Evolutionary conservation across 108 stramenopile species (phyloP).

Genomic region (Nannochloropsis oceanica): DNA sequence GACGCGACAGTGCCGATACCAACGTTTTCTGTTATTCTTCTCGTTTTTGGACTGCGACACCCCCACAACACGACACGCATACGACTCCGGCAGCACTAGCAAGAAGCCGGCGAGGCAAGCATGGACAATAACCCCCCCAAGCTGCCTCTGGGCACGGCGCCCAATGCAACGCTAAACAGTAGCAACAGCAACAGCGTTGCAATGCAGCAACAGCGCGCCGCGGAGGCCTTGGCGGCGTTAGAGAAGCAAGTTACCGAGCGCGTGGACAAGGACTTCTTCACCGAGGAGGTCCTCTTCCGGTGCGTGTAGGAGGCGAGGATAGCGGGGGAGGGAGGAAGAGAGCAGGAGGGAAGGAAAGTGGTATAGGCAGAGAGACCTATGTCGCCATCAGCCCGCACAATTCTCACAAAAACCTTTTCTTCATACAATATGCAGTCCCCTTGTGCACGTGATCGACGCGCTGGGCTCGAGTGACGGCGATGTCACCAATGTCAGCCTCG

Average conservation of each 20-base stretch:
- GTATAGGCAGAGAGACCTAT: not conserved
- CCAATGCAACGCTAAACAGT: too few relatives aligned
- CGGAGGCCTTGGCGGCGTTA: not conserved
- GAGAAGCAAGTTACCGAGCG: not conserved
- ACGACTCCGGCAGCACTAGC: too few relatives aligned
- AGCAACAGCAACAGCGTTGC: not conserved
- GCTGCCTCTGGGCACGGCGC: too few relatives aligned
- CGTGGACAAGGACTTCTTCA: not conserved
- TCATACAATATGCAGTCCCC: not conserved
- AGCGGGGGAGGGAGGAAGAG: not conserved
- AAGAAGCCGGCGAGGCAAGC: too few relatives aligned
- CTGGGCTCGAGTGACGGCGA: not conserved
- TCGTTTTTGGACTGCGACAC: too few relatives aligned
- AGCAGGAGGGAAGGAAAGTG: not conserved
- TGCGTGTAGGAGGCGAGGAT: not conserved
- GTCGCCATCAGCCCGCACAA: not conserved
- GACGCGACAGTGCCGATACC: too few relatives aligned
- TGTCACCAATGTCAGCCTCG: not conserved
- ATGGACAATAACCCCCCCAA: too few relatives aligned
- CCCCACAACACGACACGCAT: too few relatives aligned
- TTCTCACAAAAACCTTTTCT: not conserved
- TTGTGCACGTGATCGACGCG: not conserved
- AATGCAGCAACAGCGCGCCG: not conserved
- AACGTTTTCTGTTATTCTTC: too few relatives aligned
- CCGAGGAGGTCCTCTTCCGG: not conserved